Base-by-base conservation (phyloP, 2,329 filamentous ascomycete species). In the Sphaceloma murrayae region DNA sequence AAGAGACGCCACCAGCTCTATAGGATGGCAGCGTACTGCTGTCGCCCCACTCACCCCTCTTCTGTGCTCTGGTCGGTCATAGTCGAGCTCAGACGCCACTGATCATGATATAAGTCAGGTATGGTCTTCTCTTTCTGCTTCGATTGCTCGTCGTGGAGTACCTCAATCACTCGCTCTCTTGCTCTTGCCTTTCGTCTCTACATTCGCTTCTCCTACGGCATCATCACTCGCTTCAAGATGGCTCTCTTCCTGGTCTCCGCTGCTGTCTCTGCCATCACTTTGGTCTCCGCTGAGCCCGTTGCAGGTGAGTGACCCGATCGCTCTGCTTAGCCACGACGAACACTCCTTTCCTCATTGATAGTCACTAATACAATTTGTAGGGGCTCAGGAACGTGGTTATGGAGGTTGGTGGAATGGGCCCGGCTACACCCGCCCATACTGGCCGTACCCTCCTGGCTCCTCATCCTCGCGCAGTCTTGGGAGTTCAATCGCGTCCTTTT, bases 141-240 rank as follows among this genome's bases (percentile, higher is more conserved):
- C 13, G n/a, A 2, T 30, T 17, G 19, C 16, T 13, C 36, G 30
- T 40, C 36, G 22, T 40, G 24, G 18, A 40, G 22, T 40, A 26
- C 24, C 8, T 40, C 36, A 19, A 7, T 29, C 36, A 30, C 26
- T 40, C 36, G 36, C 30, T 30, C 13, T 13, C 13, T 29, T 26
- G 29, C 34, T 39, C 34, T 17, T 39, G 6, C 24, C 11, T 39
- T 36, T 4, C 9, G 9, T 13, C 33, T 21, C 16, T 26, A 14
- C 31, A 33, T 14, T 33, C 31, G 31, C n/a, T 38, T 38, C 34
- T 16, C 24, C 24, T 27, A 27, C 24, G 7, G 24, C 24, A 6
- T 27, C 24, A 6, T 11, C 24, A 27, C 24, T n/a, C n/a, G n/a
- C n/a, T 26, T 13, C 36, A 30, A 40, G 6, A 40, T 40, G 36